Evolutionary conservation across 23 red algal species (phyloP).

Genomic region (Gracilariopsis chorda): DNA sequence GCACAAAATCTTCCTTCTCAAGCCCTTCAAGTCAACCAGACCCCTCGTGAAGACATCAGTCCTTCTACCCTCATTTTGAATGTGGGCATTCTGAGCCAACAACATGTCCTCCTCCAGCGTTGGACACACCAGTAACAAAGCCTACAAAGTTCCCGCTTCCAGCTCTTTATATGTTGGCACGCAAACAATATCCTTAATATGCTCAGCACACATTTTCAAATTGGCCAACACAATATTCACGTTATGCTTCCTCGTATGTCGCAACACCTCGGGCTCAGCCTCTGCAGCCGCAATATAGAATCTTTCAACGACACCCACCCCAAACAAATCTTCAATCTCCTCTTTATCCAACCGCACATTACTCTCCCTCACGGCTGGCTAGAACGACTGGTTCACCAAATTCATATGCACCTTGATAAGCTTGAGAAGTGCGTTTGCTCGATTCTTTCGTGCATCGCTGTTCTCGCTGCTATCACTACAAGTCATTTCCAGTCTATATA

Average conservation of each 20-base stretch:
- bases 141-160: constrained; percentile 60
- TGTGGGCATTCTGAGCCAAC: constrained; percentile 41
- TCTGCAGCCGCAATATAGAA: constrained; percentile 33
- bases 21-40: constrained; percentile 49
- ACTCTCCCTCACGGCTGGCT: constrained; percentile 40
- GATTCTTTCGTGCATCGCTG: no score
- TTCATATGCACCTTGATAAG: no score
- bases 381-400: constrained; percentile 43
- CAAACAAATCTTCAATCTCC: constrained; percentile 76
- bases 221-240: constrained; percentile 78
- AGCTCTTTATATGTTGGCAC: constrained; percentile 61
- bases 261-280: constrained; percentile 55
- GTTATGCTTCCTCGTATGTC: constrained; percentile 80
- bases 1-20: constrained; percentile 68
- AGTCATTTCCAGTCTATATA: no score
- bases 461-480: no score
- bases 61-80: constrained; percentile 38
- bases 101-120: constrained; percentile 69
- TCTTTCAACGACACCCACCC: constrained; percentile 35
- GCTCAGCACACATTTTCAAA: constrained; percentile 62
- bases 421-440: no score
- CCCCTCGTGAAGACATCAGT: constrained; percentile 80
- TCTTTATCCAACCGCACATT: constrained; percentile 55
- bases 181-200: no score
- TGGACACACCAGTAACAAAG: constrained; percentile 71